Conservation (phyloP, 345 rosid species). For the Dovyalis caffra region DNA sequence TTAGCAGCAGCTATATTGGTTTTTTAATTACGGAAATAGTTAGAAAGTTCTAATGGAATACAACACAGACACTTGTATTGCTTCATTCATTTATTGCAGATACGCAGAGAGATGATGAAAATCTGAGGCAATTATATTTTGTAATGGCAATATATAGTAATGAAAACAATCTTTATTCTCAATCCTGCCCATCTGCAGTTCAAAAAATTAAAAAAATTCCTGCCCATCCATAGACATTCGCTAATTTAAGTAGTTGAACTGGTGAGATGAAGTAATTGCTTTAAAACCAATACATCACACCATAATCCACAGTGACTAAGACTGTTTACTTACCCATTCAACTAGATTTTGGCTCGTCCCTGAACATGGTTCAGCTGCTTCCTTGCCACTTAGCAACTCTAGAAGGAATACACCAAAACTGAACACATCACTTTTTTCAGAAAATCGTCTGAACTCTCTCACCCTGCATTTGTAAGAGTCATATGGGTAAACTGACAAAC, state of each 20-base stretch:
- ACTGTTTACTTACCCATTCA: slow-evolving; percentile 63
- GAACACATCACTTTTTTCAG: slow-evolving; percentile 86
- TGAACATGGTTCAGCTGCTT: slow-evolving; percentile 59
- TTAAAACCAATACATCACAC: neutral
- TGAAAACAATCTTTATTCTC: neutral
- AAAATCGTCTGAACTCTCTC: slow-evolving; percentile 75
- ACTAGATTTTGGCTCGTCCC: slow-evolving; percentile 60
- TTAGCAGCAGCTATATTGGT: too few species aligned
- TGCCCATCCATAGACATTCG: neutral
- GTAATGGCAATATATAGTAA: neutral
- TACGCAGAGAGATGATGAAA: neutral
- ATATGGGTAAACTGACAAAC: slow-evolving; percentile 13
- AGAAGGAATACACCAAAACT: slow-evolving; percentile 92
- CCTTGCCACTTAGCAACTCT: slow-evolving; percentile 74
- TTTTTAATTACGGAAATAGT: neutral
- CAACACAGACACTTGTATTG: neutral
- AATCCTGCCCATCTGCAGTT: neutral
- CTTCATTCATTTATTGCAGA: neutral
- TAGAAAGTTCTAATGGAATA: neutral
- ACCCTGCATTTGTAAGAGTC: slow-evolving; percentile 46
- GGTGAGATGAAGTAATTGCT: neutral
- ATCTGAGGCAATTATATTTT: neutral
- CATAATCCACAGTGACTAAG: neutral
- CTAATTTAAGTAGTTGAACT: neutral
- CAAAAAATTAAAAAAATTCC: too few species aligned